Conservation (phyloP, 83 land plant species). For the Thuja plicata region DNA sequence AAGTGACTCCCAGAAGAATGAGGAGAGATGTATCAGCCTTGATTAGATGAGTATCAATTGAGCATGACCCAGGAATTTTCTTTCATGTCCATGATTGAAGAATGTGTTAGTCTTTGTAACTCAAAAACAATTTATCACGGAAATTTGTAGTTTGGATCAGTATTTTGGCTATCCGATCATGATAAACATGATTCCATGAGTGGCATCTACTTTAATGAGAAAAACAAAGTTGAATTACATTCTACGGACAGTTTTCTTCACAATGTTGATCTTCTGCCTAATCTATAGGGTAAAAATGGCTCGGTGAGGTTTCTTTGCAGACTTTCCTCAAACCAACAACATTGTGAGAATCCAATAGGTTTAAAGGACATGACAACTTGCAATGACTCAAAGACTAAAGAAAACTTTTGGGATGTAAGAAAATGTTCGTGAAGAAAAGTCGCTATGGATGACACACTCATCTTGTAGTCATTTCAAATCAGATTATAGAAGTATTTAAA, state of each 20-base stretch:
- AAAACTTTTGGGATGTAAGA: too few relatives aligned
- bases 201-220: not conserved
- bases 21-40: not conserved
- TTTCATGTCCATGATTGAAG: not conserved
- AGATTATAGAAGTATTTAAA: too few relatives aligned
- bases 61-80: not conserved
- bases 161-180: not conserved
- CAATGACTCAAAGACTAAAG: too few relatives aligned
- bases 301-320: too few relatives aligned
- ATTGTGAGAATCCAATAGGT: too few relatives aligned
- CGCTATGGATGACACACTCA: too few relatives aligned
- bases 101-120: not conserved
- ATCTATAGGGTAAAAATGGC: too few relatives aligned
- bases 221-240: not conserved
- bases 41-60: not conserved
- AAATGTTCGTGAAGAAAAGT: too few relatives aligned
- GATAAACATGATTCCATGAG: not conserved
- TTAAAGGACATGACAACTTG: too few relatives aligned
- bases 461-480: too few relatives aligned
- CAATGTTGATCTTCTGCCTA: too few relatives aligned
- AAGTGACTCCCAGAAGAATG: not conserved
- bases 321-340: too few relatives aligned
- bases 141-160: not conserved
- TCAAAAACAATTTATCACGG: not conserved
- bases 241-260: not conserved